These are phyloP conservation scores for Dendrocalamus latiflorus DNA, from an alignment of 202 grass and related monocot genomes.

Conservation along the genomic window DNA sequence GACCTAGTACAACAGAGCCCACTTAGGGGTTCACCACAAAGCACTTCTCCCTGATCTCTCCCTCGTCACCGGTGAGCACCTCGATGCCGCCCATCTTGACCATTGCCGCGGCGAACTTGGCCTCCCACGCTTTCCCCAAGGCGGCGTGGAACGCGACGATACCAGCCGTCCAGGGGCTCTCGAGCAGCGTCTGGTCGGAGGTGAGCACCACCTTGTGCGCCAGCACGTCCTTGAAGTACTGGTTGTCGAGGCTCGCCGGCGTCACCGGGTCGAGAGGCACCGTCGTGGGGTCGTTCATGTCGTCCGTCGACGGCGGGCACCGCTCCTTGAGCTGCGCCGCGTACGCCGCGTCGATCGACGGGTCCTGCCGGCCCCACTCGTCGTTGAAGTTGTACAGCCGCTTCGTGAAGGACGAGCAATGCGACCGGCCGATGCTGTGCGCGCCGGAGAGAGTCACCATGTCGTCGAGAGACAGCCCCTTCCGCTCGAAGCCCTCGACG, in stretches of 20 bases:
- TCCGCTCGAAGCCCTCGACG: slow-evolving; percentile 3
- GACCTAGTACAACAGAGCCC: background rate
- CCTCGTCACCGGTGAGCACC: slow-evolving; percentile 23
- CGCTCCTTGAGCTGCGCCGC: slow-evolving; percentile 16
- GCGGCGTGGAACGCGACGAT: slow-evolving; percentile 33
- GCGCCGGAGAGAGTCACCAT: slow-evolving; percentile 51
- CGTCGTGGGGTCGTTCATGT: slow-evolving; percentile 4
- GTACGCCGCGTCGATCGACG: slow-evolving; percentile 11
- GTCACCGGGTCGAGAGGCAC: slow-evolving; percentile 33
- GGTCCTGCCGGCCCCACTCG: slow-evolving; percentile 13
- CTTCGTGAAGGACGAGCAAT: slow-evolving; percentile 28
- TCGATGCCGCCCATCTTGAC: slow-evolving; percentile 55
- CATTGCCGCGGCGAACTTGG: slow-evolving; percentile 54
- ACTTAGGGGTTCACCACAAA: slow-evolving; percentile 38
- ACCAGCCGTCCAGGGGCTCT: slow-evolving; percentile 20
- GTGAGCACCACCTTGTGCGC: slow-evolving; percentile 31
- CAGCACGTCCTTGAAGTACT: slow-evolving; percentile 50
- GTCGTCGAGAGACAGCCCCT: slow-evolving; percentile 31
- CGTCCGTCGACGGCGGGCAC: slow-evolving; percentile 9
- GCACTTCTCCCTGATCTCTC: slow-evolving; percentile 54
- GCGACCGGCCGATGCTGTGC: slow-evolving; percentile 36
- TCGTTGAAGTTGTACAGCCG: slow-evolving; percentile 23
- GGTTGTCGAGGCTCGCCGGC: slow-evolving; percentile 24
- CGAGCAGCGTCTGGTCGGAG: slow-evolving; percentile 52
- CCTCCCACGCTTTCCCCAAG: background rate